Evolutionary conservation across 208 protist genomes (phyloP).

Genomic region (Trypanosoma theileri): DNA sequence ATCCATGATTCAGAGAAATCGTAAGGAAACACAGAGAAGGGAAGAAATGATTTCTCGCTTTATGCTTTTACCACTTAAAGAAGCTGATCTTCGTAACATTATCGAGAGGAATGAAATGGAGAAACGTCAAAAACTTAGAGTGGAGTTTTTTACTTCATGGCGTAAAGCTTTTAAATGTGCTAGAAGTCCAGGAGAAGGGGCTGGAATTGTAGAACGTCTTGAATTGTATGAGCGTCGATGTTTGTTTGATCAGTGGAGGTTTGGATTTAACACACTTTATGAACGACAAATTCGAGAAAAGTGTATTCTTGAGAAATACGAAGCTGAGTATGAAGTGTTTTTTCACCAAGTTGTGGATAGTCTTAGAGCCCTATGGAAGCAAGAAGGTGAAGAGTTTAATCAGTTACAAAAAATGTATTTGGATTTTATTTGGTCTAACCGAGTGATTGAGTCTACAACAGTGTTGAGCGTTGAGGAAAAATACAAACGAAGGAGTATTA

Average conservation of each 20-base stretch:
- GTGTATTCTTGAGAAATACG: constrained; percentile 3
- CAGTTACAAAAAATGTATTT: constrained; percentile 28
- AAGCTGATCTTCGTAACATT: constrained; percentile 44
- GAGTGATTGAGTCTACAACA: constrained; percentile 13
- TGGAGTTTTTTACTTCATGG: constrained; percentile 53
- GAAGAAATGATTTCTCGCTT: constrained; percentile 20
- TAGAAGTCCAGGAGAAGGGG: constrained; percentile 32
- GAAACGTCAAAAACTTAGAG: constrained; percentile 30
- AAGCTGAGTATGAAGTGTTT: constrained; percentile 27
- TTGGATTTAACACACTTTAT: constrained; percentile 36
- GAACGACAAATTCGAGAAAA: constrained; percentile 19
- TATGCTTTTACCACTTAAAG: constrained; percentile 24
- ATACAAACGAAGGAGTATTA: constrained; percentile 16
- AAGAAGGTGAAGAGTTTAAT: constrained; percentile 41
- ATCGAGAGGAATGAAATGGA: constrained; percentile 52
- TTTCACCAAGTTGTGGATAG: constrained; percentile 38
- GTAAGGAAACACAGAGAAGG: constrained; percentile 13
- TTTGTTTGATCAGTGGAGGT: constrained; percentile 53
- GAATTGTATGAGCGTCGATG: constrained; percentile 60
- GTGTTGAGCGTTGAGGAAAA: constrained; percentile 32
- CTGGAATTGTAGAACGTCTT: constrained; percentile 41
- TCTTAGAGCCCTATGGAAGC: constrained; percentile 36
- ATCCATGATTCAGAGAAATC: constrained; percentile 13
- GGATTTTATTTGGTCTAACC: constrained; percentile 26
- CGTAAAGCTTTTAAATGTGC: constrained; percentile 41